Percentiles rank a stretch among this genome's conserved stretches.
phyloP scores from a whole-genome alignment of 306 rosid genomes.

The Carpinus viminea region DNA sequence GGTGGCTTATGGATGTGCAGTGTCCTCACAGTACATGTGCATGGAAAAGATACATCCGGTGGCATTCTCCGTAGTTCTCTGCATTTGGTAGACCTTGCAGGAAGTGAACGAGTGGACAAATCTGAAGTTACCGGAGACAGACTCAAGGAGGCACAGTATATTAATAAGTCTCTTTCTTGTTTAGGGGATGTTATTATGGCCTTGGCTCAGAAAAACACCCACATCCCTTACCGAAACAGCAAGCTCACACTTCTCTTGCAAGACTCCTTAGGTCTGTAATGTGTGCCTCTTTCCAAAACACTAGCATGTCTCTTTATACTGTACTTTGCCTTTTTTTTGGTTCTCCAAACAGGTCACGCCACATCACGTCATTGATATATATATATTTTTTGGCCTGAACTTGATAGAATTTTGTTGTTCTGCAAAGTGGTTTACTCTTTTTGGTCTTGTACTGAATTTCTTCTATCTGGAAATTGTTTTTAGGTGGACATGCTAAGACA shows the following conservation, averaged over 20 bases:
- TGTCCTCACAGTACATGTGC: conserved; percentile 85
- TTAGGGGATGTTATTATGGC: conserved; percentile 95
- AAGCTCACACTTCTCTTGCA: conserved; percentile 96
- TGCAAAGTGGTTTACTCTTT: no score
- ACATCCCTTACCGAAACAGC: conserved; percentile 93
- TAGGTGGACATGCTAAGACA: conserved; percentile 96
- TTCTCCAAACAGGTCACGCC: not conserved
- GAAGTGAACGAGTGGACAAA: conserved; percentile 93
- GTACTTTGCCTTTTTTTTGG: not conserved
- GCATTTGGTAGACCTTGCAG: conserved; percentile 95
- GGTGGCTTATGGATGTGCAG: conserved; percentile 43
- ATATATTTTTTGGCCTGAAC: not conserved
- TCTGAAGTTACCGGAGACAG: conserved; percentile 93
- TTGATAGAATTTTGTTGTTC: not conserved
- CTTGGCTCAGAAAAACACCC: conserved; percentile 93
- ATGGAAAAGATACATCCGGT: conserved; percentile 77
- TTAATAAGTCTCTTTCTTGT: conserved; percentile 93
- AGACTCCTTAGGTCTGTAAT: conserved; percentile 72
- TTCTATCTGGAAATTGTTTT: conserved; percentile 29
- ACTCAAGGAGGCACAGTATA: conserved; percentile 86
- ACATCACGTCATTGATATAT: not conserved
- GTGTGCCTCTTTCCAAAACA: conserved; percentile 2
- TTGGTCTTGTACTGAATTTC: conserved; percentile 4
- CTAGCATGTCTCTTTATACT: not conserved
- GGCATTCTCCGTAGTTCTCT: conserved; percentile 69